Base-by-base conservation (phyloP, 202 grass and related monocot species). In the Hordeum pubiflorum region DNA sequence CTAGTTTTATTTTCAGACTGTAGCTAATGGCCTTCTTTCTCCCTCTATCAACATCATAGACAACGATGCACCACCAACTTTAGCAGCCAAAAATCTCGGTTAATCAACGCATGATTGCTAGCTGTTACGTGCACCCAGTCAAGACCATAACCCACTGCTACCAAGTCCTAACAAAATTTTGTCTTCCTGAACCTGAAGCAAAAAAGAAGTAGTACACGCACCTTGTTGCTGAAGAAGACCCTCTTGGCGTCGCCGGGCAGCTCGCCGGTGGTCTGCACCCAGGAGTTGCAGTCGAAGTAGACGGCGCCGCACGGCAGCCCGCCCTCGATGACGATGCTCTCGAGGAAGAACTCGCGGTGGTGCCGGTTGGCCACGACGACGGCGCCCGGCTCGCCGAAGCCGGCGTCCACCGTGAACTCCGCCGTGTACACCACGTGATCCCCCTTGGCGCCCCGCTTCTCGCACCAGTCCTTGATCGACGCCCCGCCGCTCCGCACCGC, bases 171-270 rank as follows among this genome's bases (percentile, higher is more conserved):
- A 68, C 9, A 68, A 22, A n/a, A 6, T 9, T 6, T 40, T 68
- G 18, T 23, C 21, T 27, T 26, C 6, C 40, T 71, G 40, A 46
- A 71, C 38, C 46, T 67, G 18, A 58, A 67, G 29, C 6, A 15
- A 24, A 43, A 43, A 10, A 44, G 4, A 72, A 79, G 79, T 26
- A n/a, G 24, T 14, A 3, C 76, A 58, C 31, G 23, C 69, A 95
- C 96, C 91, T 93, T 99, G 82, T 96, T 96, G 77, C 88, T 96
- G 88, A 99, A 99, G 83, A 99, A 95, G 63, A 99, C 82, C 79
- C 96, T 95, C 34, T 89, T 86, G 33, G 46, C 36, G 50, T 54
- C 50, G 50, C 50, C 50, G 0, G 80, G 82, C 23, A 91, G 80
- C 72, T 93, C 90, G 40, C 72, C 88, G 52, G 86, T 89, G 41